These are phyloP conservation scores for Aegilops speltoides DNA, from an alignment of 176 grass and related monocot species.

Conservation along the genomic window DNA sequence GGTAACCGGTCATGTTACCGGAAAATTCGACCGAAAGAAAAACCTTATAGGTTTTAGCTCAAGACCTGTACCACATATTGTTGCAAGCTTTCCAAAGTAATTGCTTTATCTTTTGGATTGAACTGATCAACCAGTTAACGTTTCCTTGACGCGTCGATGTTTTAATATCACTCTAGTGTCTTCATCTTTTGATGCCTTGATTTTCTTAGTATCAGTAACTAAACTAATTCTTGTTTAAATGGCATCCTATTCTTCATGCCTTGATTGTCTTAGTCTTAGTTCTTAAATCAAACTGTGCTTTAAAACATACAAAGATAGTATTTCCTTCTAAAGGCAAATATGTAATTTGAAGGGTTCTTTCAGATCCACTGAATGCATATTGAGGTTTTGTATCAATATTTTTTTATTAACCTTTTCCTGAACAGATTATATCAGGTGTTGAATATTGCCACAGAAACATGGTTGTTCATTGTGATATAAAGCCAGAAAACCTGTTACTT, in stretches of 20 bases:
- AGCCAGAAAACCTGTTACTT: slow-evolving; percentile 86
- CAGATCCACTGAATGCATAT: neutral
- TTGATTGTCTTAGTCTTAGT: neutral
- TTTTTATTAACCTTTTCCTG: neutral
- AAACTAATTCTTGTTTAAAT: too few relatives aligned
- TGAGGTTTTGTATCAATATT: slow-evolving; percentile 2
- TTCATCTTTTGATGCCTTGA: too few relatives aligned
- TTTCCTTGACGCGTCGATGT: neutral
- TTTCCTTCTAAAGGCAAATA: neutral
- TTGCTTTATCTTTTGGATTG: slow-evolving; percentile 27
- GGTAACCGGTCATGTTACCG: too few relatives aligned
- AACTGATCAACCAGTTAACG: too few relatives aligned
- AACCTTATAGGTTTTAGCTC: too few relatives aligned
- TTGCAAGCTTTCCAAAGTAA: too few relatives aligned
- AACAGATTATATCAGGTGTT: slow-evolving; percentile 92
- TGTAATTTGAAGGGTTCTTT: neutral
- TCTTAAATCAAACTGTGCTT: neutral
- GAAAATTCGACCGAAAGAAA: too few relatives aligned
- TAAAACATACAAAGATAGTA: neutral
- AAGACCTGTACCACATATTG: too few relatives aligned
- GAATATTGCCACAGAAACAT: slow-evolving; percentile 98
- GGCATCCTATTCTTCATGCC: neutral
- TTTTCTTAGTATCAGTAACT: too few relatives aligned
- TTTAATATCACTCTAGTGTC: slow-evolving; percentile 7
- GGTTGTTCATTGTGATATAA: slow-evolving; percentile 93